Percentiles rank a stretch among this genome's conserved stretches.
Evolutionary conservation across 805 yeast species (phyloP).

Genomic region (Saturnispora galanensis): DNA sequence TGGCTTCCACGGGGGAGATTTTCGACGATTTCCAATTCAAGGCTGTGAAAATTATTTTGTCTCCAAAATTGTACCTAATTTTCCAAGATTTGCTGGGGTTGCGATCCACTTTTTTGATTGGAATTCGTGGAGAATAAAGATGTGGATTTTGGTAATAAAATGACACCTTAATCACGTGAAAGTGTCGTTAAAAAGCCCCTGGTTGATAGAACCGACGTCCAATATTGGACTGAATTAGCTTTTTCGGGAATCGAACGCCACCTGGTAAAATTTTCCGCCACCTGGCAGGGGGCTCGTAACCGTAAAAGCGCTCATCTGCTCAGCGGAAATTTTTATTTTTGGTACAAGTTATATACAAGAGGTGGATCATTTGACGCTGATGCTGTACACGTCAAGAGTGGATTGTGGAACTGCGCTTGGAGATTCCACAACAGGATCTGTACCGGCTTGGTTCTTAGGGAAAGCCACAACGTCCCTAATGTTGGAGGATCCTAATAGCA

Average conservation of each 20-base stretch:
- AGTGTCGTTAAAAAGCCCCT: not conserved
- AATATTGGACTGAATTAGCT: not conserved
- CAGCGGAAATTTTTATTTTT: not conserved
- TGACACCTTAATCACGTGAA: not conserved
- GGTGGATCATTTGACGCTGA: constrained; percentile 16
- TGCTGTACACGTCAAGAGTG: constrained; percentile 46
- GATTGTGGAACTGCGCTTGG: constrained; percentile 56
- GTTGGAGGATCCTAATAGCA: constrained; percentile 66
- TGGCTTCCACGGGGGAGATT: not conserved
- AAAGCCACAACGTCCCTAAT: constrained; percentile 93
- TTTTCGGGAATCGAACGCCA: constrained; percentile 7
- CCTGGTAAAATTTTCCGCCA: not conserved
- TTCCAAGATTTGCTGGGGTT: too few species aligned
- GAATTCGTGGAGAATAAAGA: not conserved
- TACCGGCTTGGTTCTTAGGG: constrained; percentile 85
- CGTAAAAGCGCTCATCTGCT: constrained; percentile 5
- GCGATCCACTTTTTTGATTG: too few species aligned
- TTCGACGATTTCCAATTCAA: not conserved
- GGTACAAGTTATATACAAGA: not conserved
- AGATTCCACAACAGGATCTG: constrained; percentile 79
- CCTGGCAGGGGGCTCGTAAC: constrained; percentile 4
- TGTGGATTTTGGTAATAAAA: not conserved
- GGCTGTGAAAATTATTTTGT: not conserved
- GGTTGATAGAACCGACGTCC: not conserved
- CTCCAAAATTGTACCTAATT: not conserved